Conservation (phyloP, 768 basidiomycete genomes). For the Filobasidium floriforme region DNA sequence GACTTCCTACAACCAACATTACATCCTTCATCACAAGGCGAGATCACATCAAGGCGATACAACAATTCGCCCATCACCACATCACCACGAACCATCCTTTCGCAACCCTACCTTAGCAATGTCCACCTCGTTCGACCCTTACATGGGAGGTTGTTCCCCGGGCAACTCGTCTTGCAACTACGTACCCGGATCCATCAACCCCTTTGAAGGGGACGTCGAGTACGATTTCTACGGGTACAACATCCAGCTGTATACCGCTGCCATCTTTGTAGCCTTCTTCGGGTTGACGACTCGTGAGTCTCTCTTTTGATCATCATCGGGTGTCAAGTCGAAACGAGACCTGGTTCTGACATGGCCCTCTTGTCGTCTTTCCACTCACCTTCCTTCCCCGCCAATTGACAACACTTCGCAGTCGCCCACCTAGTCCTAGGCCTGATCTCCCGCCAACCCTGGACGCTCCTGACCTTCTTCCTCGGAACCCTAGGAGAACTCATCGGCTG, state of each 20-base stretch:
- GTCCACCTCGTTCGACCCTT: background rate
- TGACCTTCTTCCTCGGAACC: slow-evolving; percentile 22
- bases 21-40: too few relatives aligned
- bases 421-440: slow-evolving; percentile 2
- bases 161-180: slow-evolving; percentile 23
- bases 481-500: slow-evolving; percentile 19
- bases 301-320: too few relatives aligned
- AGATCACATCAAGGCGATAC: too few relatives aligned
- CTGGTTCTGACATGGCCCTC: too few relatives aligned
- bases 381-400: background rate
- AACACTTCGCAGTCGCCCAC: slow-evolving; percentile 12
- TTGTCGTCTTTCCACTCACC: background rate
- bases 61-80: too few relatives aligned
- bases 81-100: too few relatives aligned
- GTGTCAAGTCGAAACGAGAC: too few relatives aligned
- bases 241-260: slow-evolving; percentile 8
- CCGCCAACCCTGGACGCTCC: slow-evolving; percentile 25
- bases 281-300: slow-evolving; percentile 1
- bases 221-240: slow-evolving; percentile 29
- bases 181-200: slow-evolving; percentile 23
- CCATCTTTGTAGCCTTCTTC: slow-evolving; percentile 22
- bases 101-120: background rate
- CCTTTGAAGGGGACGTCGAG: slow-evolving; percentile 17
- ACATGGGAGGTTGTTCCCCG: background rate
- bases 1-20: too few relatives aligned